Evolutionary conservation across 148 eudicot genomes (phyloP).

Genomic region (Agrostemma githago): DNA sequence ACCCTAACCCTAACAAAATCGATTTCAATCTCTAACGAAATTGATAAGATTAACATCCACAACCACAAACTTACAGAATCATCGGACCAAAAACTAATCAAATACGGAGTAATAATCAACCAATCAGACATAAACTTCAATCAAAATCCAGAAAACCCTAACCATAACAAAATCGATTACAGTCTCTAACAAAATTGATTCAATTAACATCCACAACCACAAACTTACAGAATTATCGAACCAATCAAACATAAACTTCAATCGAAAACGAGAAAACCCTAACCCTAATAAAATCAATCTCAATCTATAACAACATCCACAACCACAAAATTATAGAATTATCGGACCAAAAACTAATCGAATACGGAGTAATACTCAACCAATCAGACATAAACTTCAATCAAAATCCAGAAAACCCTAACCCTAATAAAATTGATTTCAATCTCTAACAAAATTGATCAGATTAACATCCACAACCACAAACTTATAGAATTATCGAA

Average conservation of each 20-base stretch:
- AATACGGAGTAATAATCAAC: neutral
- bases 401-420: neutral
- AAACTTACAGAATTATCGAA: too few species aligned
- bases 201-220: too few species aligned
- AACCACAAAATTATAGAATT: neutral
- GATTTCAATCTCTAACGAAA: too few species aligned
- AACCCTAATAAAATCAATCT: neutral
- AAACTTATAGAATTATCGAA: too few species aligned
- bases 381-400: neutral
- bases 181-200: too few species aligned
- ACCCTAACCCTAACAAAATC: constrained; percentile 7
- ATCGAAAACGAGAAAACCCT: constrained; percentile 10
- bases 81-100: neutral
- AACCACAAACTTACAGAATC: neutral
- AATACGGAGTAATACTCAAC: neutral
- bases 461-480: neutral
- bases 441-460: neutral
- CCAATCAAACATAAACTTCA: neutral
- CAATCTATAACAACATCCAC: too few species aligned
- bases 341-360: neutral
- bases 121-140: neutral
- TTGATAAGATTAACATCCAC: too few species aligned
- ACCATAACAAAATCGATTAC: too few species aligned
- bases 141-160: neutral
- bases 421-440: neutral